Evolutionary conservation across 208 protist species (phyloP).

Genomic region (Leishmania guyanensis): DNA sequence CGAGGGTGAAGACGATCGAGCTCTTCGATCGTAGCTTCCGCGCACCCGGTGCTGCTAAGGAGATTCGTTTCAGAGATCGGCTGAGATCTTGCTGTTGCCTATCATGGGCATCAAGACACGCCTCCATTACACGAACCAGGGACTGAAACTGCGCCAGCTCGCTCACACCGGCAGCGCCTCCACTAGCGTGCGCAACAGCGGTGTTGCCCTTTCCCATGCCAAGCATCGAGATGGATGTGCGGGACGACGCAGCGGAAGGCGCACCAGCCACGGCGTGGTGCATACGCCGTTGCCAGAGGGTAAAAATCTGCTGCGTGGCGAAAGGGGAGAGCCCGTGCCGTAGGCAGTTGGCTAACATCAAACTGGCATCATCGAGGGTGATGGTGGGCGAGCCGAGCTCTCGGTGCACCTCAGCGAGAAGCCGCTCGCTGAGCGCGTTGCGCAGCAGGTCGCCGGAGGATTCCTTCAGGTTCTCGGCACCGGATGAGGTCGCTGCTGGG

Average conservation of each 20-base stretch:
- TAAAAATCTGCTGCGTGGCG: conserved; percentile 31
- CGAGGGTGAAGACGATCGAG: conserved; percentile 31
- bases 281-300: conserved; percentile 22
- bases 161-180: conserved; percentile 13
- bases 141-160: conserved; percentile 34
- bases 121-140: conserved; percentile 68
- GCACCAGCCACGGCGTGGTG: neutral
- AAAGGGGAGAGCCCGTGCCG: conserved; percentile 51
- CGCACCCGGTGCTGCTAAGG: neutral
- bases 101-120: conserved; percentile 47
- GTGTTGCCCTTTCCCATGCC: conserved; percentile 3
- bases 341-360: conserved; percentile 68
- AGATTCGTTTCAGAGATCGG: neutral
- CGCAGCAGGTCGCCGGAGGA: conserved; percentile 4
- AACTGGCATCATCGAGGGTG: conserved; percentile 51
- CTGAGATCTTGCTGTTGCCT: conserved; percentile 2
- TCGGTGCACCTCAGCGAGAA: conserved; percentile 27
- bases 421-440: conserved; percentile 24
- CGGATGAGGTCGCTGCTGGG: neutral
- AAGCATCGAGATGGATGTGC: conserved; percentile 13
- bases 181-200: neutral
- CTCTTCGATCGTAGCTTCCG: neutral
- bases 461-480: conserved; percentile 1
- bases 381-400: conserved; percentile 17
- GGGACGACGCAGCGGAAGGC: neutral